Evolutionary conservation across 2,329 filamentous ascomycete genomes (phyloP), one percentile per base, ranked within the genome.

Genomic region (Ramichloridium luteum): DNA sequence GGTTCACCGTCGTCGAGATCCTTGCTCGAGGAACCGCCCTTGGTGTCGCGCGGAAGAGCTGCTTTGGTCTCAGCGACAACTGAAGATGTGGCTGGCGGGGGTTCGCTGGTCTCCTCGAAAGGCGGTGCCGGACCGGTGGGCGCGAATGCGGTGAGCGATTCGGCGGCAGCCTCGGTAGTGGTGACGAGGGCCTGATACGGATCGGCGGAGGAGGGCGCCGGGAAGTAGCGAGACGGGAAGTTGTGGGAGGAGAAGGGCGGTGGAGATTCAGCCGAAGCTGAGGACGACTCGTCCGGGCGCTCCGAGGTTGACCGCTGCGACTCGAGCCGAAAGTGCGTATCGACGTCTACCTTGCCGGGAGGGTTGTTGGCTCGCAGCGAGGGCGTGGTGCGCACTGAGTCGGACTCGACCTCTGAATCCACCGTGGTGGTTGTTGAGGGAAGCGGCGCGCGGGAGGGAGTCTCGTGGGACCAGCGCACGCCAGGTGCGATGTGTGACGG

Each of bases 1-100:
- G 88, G 88, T 64, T 96, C 90, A 60, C 74, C 72, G 62, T 96
- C 88, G 66, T 77, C 73, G 37, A 70, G 53, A 36, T 65, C 73
- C 57, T 90, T 90, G 48, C 74, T 74, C 37, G 76, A 76, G 22
- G 76, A 72, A 48, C 79, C 71, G 50, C 73, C 72, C 60, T 93
- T 93, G 45, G 71, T 79, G 58, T 93, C 85, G 47, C 65, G 68
- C n/a, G 82, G 79, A 51, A 92, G 75, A 31, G 77, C 81, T 49
- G 79, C 76, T 61, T 93, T 92, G 51, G 83, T 88, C 54, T 92
- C 83, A 44, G 74, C 73, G 48, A 71, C 62, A 45, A 68, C 62
- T 32, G 59, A 60, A 18, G 65, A 64, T 34, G 66, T 64, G 25
- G 64, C 61, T 37, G 62, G 58, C 46, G 67, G 64, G 41, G 38